Evolutionary conservation across 345 rosid genomes (phyloP), one percentile per base, ranked within the genome.

Genomic region (Hibiscus syriacus): DNA sequence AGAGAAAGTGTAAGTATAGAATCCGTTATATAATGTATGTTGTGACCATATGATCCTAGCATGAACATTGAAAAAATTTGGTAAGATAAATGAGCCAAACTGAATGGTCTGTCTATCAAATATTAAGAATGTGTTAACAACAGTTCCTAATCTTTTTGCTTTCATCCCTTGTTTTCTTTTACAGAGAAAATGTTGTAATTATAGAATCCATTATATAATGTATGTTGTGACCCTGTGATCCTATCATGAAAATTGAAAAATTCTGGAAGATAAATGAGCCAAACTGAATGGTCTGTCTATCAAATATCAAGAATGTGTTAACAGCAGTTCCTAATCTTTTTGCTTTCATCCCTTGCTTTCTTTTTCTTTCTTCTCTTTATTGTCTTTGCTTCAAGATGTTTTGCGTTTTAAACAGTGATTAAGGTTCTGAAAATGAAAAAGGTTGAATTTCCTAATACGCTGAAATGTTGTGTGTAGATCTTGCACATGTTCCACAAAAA

Each of bases 401-500:
- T 27, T 45, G 20, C 56, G 54, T 32, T 17, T 39, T 49, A 11
- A 3, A 19, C 3, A 3, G 25, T 62, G 29, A 12, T 23, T 45
- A 55, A 16, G 19, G 45, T 29, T 38, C 22, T 53, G 45, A 17
- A 14, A 6, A 54, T 26, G 12, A 55, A 43, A 12, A 57, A 45
- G 43, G 30, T 29, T 20, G 26, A 52, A 11, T 67, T 67, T 13
- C 0, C 55, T 76, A 36, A 48, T 46, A 23, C 62, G 20, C 7
- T 20, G 63, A 64, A 71, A 52, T 48, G 10, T 70, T 64, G 64
- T 30, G 53, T 64, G 74, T 66, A 90, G 96, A 85, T 90, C 73
- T 81, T 87, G 57, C 87, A 85, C 6, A 84, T 84, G 86, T 90
- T 90, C 82, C 87, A 84, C 80, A 81, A 82, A 68, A 90, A 90